Evolutionary conservation across 352 stramenopile species (phyloP).

Genomic region (Phytophthora cajani): DNA sequence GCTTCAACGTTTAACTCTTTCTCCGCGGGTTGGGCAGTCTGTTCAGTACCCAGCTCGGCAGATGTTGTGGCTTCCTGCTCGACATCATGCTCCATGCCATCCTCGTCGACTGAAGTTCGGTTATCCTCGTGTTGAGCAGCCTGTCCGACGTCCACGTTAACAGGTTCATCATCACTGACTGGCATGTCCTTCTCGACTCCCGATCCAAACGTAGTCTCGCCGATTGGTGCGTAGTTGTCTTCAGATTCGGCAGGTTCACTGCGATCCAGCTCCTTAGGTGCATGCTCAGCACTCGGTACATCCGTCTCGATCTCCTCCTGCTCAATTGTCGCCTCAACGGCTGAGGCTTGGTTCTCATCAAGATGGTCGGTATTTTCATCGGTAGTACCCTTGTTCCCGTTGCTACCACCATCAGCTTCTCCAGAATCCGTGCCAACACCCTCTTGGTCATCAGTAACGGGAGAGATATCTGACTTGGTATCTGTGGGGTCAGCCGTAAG

Average conservation of each 20-base stretch:
- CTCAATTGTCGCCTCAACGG: not conserved
- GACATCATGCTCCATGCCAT: not conserved
- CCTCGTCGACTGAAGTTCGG: not conserved
- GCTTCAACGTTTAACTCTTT: not conserved
- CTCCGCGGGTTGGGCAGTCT: not conserved
- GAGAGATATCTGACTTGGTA: not conserved
- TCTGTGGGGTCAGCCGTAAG: not conserved
- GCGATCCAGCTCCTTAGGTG: not conserved
- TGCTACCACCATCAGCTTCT: not conserved
- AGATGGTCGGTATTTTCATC: not conserved
- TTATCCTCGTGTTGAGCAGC: not conserved
- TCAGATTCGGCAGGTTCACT: not conserved
- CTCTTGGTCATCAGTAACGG: not conserved
- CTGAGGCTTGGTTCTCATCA: not conserved
- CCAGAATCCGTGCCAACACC: not conserved
- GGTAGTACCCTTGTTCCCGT: not conserved
- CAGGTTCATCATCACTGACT: not conserved
- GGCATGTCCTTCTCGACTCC: not conserved
- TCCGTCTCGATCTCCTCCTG: slow-evolving; percentile 5
- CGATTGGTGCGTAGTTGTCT: not conserved
- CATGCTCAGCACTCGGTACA: not conserved
- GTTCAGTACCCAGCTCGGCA: not conserved
- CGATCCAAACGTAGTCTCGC: not conserved
- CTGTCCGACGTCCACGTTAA: not conserved
- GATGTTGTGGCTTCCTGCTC: not conserved